phyloP scores from a whole-genome alignment of 1,139 yeast genomes.

The Debaryomycetaceae sp. region DNA sequence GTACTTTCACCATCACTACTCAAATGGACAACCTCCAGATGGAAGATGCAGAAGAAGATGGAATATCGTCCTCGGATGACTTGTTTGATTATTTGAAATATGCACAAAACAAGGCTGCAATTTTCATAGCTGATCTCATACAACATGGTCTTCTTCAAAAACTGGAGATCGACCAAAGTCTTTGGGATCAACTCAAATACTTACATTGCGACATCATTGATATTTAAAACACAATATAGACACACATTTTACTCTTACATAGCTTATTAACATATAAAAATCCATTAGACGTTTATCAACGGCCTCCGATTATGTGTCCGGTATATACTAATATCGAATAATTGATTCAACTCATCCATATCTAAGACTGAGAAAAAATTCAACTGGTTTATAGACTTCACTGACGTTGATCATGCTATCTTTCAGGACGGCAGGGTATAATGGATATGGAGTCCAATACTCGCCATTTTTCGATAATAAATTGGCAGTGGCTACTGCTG shows the following conservation, averaged over 20 bases:
- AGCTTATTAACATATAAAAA: not conserved
- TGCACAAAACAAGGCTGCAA: constrained; percentile 67
- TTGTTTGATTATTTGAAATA: constrained; percentile 78
- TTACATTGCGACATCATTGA: constrained; percentile 38
- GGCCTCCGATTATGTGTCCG: no score
- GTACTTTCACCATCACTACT: constrained; percentile 40
- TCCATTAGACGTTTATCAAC: no score
- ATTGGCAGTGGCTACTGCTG: constrained; percentile 84
- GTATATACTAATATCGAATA: not conserved
- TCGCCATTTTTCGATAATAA: constrained; percentile 91
- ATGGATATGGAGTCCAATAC: constrained; percentile 85
- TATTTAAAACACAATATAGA: constrained; percentile 10
- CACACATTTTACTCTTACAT: not conserved
- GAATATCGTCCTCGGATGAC: constrained; percentile 51
- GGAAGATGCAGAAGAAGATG: constrained; percentile 30
- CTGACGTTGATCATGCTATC: constrained; percentile 51
- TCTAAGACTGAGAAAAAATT: not conserved
- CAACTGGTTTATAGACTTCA: not conserved
- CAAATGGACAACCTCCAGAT: constrained; percentile 28
- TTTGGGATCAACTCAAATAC: constrained; percentile 29
- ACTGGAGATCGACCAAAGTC: constrained; percentile 25
- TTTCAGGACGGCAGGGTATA: constrained; percentile 74
- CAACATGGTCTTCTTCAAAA: constrained; percentile 53
- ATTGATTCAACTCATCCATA: not conserved
- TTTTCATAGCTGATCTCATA: constrained; percentile 73